Conservation (phyloP, 768 basidiomycete genomes). For the Pisolithus marmoratus region DNA sequence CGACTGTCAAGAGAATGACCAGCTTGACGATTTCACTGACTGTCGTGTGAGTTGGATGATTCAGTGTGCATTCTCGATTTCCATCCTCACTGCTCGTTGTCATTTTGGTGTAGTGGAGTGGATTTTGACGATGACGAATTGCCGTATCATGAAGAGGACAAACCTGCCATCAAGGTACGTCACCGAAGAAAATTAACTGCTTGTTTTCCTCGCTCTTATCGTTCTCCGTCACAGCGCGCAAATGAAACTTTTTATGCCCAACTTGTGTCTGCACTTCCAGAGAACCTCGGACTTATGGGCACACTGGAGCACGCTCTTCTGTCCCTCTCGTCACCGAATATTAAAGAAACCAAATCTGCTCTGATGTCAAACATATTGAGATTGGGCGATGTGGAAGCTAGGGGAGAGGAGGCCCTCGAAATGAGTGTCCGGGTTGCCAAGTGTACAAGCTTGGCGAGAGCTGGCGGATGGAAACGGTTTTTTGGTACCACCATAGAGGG, state of each 20-base stretch:
- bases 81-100: conserved; percentile 3
- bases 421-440: conserved; percentile 74
- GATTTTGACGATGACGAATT: conserved; percentile 79
- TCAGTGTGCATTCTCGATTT: not conserved
- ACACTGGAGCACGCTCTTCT: conserved; percentile 26
- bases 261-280: conserved; percentile 34
- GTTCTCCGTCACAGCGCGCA: conserved; percentile 37
- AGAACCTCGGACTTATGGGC: conserved; percentile 21
- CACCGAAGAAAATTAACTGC: not conserved
- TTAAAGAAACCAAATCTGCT: conserved; percentile 62
- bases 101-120: conserved; percentile 53
- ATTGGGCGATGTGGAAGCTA: conserved; percentile 68
- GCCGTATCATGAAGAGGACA: conserved; percentile 59
- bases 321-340: conserved; percentile 42
- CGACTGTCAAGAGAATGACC: conserved; percentile 60
- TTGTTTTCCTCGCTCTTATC: not conserved
- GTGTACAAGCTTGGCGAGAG: conserved; percentile 63
- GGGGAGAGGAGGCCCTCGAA: conserved; percentile 67
- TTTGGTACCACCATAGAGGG: conserved; percentile 29
- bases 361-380: conserved; percentile 61
- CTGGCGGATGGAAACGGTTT: conserved; percentile 68
- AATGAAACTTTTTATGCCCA: conserved; percentile 72
- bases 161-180: conserved; percentile 66
- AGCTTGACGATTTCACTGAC: conserved; percentile 50
- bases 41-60: conserved; percentile 53